Conservation (phyloP, 371 early-diverging fungal species). For the Mucor racemosus region DNA sequence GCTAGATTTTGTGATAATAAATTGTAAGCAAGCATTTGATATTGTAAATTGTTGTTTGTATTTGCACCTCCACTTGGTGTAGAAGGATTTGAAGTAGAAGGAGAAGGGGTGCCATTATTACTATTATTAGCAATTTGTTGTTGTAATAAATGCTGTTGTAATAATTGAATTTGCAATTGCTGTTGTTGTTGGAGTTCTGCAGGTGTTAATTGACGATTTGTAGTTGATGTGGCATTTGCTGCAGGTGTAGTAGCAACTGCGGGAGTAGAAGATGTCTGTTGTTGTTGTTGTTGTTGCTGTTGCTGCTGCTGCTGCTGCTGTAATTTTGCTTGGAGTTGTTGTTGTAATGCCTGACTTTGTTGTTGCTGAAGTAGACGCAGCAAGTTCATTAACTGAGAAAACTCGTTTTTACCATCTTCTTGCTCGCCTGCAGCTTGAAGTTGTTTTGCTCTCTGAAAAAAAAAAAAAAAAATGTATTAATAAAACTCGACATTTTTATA, state of each 20-base stretch:
- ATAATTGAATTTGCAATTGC: conserved; percentile 38
- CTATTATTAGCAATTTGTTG: conserved; percentile 27
- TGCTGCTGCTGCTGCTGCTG: conserved; percentile 61
- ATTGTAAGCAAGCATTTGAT: conserved; percentile 39
- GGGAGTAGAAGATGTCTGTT: conserved; percentile 20
- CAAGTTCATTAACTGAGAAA: conserved; percentile 68
- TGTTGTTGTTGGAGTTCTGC: conserved; percentile 58
- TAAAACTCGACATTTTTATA: no score
- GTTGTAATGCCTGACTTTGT: conserved; percentile 22
- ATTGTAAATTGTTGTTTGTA: conserved; percentile 24
- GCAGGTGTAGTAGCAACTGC: neutral
- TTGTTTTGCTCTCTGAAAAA: conserved; percentile 38
- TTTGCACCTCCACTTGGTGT: conserved; percentile 7
- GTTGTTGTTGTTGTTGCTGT: conserved; percentile 10
- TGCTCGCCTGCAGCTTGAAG: conserved; percentile 68
- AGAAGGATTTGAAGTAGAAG: conserved; percentile 13
- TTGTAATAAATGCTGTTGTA: conserved; percentile 35
- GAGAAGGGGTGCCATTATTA: conserved; percentile 21
- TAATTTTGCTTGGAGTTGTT: conserved; percentile 29
- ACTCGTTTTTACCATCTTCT: conserved; percentile 73
- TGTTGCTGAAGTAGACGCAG: conserved; percentile 61
- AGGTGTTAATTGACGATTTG: conserved; percentile 30
- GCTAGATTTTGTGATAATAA: conserved; percentile 26
- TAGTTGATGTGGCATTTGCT: neutral
- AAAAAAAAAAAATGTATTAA: no score